Evolutionary conservation across 768 basidiomycete genomes (phyloP), one percentile per base, ranked within the genome.

Genomic region (Suillus subalutaceus): DNA sequence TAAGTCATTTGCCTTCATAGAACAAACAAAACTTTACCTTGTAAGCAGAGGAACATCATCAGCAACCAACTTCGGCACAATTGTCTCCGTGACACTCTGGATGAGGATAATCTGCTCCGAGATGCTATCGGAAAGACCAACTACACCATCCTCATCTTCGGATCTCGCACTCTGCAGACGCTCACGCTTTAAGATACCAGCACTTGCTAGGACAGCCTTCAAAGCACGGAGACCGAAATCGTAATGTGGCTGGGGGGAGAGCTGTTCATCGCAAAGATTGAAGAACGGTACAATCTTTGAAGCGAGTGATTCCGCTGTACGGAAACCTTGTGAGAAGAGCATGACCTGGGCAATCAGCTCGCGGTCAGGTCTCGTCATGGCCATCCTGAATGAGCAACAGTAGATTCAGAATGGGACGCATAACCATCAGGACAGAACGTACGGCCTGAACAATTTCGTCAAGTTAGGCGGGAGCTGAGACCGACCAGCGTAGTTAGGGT

Each of bases 241-340:
- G 74, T 99, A 99, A 81, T 99, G 97, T 2, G 96, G 95, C 72
- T 99, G 97, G 30, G 93, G 89, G 1, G 97, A 99, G 26, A 99
- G 85, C 70, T 99, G 97, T 72, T 99, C 97, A 67, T 96, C 91
- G 69, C 97, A 99, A 64, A 99, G 90, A 76, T 97, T 97, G 86
- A 99, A 99, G 84, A 99, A 99, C 0, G 97, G 97, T 13, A 99
- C 97, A 66, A 99, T 93, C 79, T 99, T 99, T 64, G 94, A 94
- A 2, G 97, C 97, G n/a, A 99, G 86, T 0, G 89, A 91, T 78
- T 99, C 97, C 8, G 97, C 97, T 15, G 96, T 96, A 46, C 97
- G 89, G 88, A 99, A 99, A 68, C 97, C 97, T 82, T 99, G 97
- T 23, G 97, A 99, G 83, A 99, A 99, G 56, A 99, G 82, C 93